These are phyloP conservation scores for Hortaea werneckii DNA, from an alignment of 2,329 filamentous ascomycete species.

Conservation along the genomic window DNA sequence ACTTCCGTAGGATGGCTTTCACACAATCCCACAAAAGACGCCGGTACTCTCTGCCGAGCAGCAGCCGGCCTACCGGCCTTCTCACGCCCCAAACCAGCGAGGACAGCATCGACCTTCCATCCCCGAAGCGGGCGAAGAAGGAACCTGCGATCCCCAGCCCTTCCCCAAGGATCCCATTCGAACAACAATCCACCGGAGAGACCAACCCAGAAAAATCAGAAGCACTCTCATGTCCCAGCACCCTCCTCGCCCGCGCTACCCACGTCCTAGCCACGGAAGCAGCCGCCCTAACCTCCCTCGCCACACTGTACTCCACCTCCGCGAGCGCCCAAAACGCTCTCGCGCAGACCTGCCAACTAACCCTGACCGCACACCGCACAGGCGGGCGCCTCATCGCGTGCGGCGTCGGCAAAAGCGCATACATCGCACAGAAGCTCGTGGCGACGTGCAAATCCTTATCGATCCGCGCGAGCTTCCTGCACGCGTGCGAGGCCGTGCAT, in stretches of 20 bases:
- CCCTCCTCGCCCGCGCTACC: conserved; percentile 44
- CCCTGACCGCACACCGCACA: conserved; percentile 49
- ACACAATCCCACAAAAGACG: too few relatives aligned
- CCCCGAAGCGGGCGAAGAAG: too few relatives aligned
- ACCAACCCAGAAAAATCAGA: too few relatives aligned
- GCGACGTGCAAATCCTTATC: conserved; percentile 88
- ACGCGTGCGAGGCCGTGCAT: conserved; percentile 85
- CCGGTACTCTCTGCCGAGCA: too few relatives aligned
- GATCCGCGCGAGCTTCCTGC: conserved; percentile 69
- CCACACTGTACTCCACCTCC: conserved; percentile 64
- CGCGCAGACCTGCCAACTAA: conserved; percentile 57
- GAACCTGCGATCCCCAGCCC: too few relatives aligned
- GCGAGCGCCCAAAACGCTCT: conserved; percentile 58
- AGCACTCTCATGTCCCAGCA: too few relatives aligned
- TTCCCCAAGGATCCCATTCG: too few relatives aligned
- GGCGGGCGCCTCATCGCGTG: conserved; percentile 74
- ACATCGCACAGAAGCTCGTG: conserved; percentile 80
- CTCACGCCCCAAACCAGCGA: too few relatives aligned
- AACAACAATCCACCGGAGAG: too few relatives aligned
- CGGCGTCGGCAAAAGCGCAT: conserved; percentile 86
- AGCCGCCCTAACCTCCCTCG: conserved; percentile 63
- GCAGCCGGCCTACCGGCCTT: too few relatives aligned
- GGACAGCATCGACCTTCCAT: too few relatives aligned
- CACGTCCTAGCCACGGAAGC: conserved; percentile 80
- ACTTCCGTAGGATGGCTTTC: too few relatives aligned